Conservation (phyloP, 306 rosid genomes). For the Vachellia collinsii region DNA sequence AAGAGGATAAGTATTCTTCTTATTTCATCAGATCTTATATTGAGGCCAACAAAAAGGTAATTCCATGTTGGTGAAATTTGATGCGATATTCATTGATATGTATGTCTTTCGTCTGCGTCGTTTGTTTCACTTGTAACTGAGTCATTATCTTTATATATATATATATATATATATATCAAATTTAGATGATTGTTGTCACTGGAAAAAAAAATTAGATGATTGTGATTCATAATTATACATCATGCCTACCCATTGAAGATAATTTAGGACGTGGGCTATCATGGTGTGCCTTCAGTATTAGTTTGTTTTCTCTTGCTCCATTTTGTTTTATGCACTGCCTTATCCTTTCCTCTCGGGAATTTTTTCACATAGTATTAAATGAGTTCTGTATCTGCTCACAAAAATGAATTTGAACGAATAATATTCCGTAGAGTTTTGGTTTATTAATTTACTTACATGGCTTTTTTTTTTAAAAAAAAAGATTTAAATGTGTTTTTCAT, state of each 20-base stretch:
- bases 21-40: constrained; percentile 66
- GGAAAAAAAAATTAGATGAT: too few species aligned
- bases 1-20: constrained; percentile 57
- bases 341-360: not conserved
- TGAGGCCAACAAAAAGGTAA: constrained; percentile 72
- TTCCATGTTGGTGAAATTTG: not conserved
- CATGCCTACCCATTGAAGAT: not conserved
- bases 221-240: not conserved
- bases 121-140: not conserved
- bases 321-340: not conserved
- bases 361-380: not conserved
- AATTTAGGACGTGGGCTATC: not conserved
- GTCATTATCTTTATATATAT: not conserved
- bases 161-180: too few species aligned
- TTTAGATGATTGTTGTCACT: not conserved
- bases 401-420: not conserved
- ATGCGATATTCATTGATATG: not conserved
- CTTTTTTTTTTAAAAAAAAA: too few species aligned
- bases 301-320: too few species aligned
- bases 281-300: not conserved
- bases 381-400: not conserved
- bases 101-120: too few species aligned
- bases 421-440: not conserved
- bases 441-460: not conserved
- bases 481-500: not conserved